A percentile compares a stretch with the other conserved stretches of the same genome.
phyloP scores from a whole-genome alignment of 176 grass and related monocot genomes.

The Pontederia crassipes region DNA sequence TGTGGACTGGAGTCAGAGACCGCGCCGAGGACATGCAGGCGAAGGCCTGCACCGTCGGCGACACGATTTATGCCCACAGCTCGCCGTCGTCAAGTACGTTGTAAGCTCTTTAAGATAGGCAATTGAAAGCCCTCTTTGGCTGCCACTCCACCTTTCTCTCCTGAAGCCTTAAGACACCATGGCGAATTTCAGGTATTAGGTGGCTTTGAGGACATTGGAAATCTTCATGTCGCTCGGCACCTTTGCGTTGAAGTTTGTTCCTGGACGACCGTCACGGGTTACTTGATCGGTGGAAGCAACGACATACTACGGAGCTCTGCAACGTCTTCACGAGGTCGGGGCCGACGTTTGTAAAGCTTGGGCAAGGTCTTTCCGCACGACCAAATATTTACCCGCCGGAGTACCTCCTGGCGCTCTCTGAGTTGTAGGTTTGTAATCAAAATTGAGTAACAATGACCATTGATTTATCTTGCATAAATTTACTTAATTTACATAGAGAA shows the following conservation, averaged over 20 bases:
- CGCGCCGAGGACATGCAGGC: not conserved
- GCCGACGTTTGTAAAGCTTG: slow-evolving; percentile 97
- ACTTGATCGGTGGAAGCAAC: slow-evolving; percentile 31
- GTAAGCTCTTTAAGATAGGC: slow-evolving; percentile 45
- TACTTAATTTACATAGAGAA: not conserved
- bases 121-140: not conserved
- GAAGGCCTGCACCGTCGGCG: slow-evolving; percentile 44
- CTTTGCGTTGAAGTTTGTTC: slow-evolving; percentile 37
- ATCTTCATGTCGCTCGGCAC: slow-evolving; percentile 57
- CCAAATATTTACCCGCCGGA: slow-evolving; percentile 80
- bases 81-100: slow-evolving; percentile 61
- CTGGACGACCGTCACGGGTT: slow-evolving; percentile 57
- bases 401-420: slow-evolving; percentile 80
- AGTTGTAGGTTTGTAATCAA: slow-evolving; percentile 51
- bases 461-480: not conserved
- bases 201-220: slow-evolving; percentile 52
- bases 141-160: not conserved
- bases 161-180: not conserved
- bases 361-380: slow-evolving; percentile 77
- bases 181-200: slow-evolving; percentile 31
- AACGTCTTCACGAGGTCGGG: slow-evolving; percentile 63
- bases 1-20: not conserved
- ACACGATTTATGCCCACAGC: slow-evolving; percentile 37
- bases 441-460: not conserved
- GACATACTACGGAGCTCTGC: slow-evolving; percentile 58